phyloP scores from a whole-genome alignment of 2,329 filamentous ascomycete species.

The Chaetomium sp. region DNA sequence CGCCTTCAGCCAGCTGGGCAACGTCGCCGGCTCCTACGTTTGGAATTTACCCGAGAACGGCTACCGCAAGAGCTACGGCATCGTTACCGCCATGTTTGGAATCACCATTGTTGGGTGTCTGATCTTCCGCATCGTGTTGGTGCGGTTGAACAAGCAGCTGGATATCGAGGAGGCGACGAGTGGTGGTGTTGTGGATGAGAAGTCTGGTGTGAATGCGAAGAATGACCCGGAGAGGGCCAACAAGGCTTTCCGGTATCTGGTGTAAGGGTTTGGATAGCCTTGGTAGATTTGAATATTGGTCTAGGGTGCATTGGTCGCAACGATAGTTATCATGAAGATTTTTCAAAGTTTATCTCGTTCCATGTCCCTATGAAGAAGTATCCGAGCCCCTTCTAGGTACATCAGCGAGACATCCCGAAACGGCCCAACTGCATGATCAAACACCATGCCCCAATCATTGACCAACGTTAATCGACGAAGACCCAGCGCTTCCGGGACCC shows the following conservation, averaged over 20 bases:
- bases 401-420: too few species aligned
- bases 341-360: too few species aligned
- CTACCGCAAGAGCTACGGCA: slow-evolving; percentile 57
- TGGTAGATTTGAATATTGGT: neutral
- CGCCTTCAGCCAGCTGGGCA: slow-evolving; percentile 51
- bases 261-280: slow-evolving; percentile 1
- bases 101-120: slow-evolving; percentile 49
- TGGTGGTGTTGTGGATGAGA: too few species aligned
- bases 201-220: too few species aligned
- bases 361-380: too few species aligned
- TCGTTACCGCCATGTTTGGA: slow-evolving; percentile 59
- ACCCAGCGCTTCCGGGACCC: slow-evolving; percentile 29
- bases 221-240: slow-evolving; percentile 23
- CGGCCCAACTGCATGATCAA: too few species aligned
- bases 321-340: neutral
- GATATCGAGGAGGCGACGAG: slow-evolving; percentile 28
- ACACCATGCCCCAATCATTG: too few species aligned
- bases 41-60: slow-evolving; percentile 55
- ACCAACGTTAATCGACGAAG: slow-evolving; percentile 9
- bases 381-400: too few species aligned
- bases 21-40: slow-evolving; percentile 56
- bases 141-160: slow-evolving; percentile 34
- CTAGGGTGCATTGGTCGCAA: neutral
- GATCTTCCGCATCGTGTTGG: slow-evolving; percentile 41
- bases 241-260: slow-evolving; percentile 18